phyloP scores from a whole-genome alignment of 306 rosid genomes.

The Amphicarpaea edgeworthii region DNA sequence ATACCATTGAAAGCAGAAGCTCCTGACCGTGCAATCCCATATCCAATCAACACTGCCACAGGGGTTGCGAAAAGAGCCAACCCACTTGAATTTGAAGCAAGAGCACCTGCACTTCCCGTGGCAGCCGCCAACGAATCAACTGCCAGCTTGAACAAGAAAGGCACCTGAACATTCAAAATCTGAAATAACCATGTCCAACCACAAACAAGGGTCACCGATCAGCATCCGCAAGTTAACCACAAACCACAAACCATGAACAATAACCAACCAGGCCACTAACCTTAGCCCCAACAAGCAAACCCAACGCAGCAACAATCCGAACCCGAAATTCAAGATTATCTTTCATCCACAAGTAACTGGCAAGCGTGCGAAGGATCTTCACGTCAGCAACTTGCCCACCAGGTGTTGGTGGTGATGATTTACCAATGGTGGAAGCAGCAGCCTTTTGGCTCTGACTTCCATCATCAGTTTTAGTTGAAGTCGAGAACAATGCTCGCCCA shows the following conservation, averaged over 20 bases:
- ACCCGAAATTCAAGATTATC: constrained; percentile 78
- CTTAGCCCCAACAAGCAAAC: constrained; percentile 94
- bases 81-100: constrained; percentile 68
- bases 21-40: constrained; percentile 91
- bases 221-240: constrained; percentile 36
- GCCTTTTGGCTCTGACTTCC: constrained; percentile 42
- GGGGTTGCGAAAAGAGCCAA: constrained; percentile 85
- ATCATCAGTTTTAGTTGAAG: constrained; percentile 53
- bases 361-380: constrained; percentile 83
- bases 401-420: constrained; percentile 17
- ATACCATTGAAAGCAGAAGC: constrained; percentile 98
- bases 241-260: neutral
- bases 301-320: constrained; percentile 82
- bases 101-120: constrained; percentile 65
- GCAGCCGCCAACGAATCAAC: constrained; percentile 88
- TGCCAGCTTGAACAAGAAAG: constrained; percentile 94
- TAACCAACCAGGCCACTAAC: constrained; percentile 44
- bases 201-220: constrained; percentile 33
- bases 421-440: constrained; percentile 40
- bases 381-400: constrained; percentile 50
- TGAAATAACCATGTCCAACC: constrained; percentile 46
- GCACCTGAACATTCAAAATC: constrained; percentile 98
- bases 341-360: constrained; percentile 93
- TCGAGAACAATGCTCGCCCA: constrained; percentile 55
- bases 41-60: constrained; percentile 84